Percentiles rank a stretch among this genome's conserved stretches.
phyloP scores from a whole-genome alignment of 2,329 filamentous ascomycete genomes.

The Fusarium compactum region DNA sequence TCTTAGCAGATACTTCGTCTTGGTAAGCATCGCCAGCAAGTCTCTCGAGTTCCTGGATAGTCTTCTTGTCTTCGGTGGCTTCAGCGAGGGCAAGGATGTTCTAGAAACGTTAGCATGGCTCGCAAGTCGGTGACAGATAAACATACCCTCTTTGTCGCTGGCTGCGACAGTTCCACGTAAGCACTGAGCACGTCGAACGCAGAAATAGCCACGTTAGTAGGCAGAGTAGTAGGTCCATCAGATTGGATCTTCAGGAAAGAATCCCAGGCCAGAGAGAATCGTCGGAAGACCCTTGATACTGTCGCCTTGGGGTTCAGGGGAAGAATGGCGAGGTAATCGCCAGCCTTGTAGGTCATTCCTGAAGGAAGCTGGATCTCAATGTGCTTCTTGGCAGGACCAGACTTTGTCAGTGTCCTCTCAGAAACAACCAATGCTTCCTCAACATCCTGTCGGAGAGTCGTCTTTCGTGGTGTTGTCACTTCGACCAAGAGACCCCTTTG shows the following conservation, averaged over 20 bases:
- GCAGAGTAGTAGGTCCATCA: conserved; percentile 64
- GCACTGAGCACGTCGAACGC: conserved; percentile 73
- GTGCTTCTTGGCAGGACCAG: conserved; percentile 65
- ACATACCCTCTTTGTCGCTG: conserved; percentile 74
- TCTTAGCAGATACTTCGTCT: conserved; percentile 64
- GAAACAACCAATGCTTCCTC: conserved; percentile 43
- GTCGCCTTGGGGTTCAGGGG: conserved; percentile 75
- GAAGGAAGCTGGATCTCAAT: conserved; percentile 76
- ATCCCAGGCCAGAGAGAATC: conserved; percentile 77
- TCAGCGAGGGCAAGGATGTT: conserved; percentile 60
- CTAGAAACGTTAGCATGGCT: conserved; percentile 39
- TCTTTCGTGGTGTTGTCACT: conserved; percentile 41
- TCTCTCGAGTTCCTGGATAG: conserved; percentile 57
- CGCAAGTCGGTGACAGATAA: background rate
- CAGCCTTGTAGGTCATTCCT: conserved; percentile 74
- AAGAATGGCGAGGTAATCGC: conserved; percentile 81
- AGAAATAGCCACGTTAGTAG: conserved; percentile 67
- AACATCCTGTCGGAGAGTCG: conserved; percentile 44
- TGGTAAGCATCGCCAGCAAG: conserved; percentile 63
- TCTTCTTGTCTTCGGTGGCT: conserved; percentile 60
- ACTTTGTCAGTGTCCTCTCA: conserved; percentile 39
- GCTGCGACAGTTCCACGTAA: conserved; percentile 79
- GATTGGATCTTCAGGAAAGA: conserved; percentile 71
- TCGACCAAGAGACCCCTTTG: conserved; percentile 39
- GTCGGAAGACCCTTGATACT: conserved; percentile 72